Base-by-base conservation (phyloP, 768 basidiomycete species). In the Podaxis pistillaris region DNA sequence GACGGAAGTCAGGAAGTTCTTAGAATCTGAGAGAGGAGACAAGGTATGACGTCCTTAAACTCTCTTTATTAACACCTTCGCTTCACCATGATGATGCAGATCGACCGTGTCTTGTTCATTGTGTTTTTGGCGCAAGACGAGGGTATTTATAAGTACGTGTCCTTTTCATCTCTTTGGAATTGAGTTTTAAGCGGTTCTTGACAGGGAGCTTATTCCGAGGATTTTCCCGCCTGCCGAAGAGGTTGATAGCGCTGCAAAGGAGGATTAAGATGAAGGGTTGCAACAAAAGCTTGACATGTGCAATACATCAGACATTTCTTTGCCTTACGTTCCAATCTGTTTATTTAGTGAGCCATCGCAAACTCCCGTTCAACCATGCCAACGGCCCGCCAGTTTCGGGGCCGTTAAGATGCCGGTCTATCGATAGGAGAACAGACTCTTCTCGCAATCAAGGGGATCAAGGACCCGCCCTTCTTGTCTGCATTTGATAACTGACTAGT, bases 51-150 rank as follows among this genome's bases (percentile, higher is more conserved):
- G 12, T 73, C 74, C 52, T 37, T 44, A 9, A 4, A 1, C n/a
- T 22, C 22, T 50, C n/a, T 17, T 40, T 22, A 19, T 11, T 2
- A 64, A 33, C 33, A 5, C 54, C 30, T 36, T 33, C 19, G 12
- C 56, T 37, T 17, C 64, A 17, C 17, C 7, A 46, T 7, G 7
- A 46, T 46, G 9, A 46, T 15, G n/a, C 19, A 87, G 85, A 72
- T 93, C n/a, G 86, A 91, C 41, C 83, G 86, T 49, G 78, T 91
- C 17, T 81, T 93, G 5, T 92, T 94, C 65, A 86, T 89, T 7
- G 87, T 91, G 26, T 93, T 87, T 81, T 84, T 80, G 47, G 77
- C 87, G 66, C 79, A 75, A 57, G 91, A 94, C 68, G 83, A 79
- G 64, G 73, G 73, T 1, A 82, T 86, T 1, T 93, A 91, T 64